Percentiles rank a stretch among this genome's conserved stretches.
Evolutionary conservation across 768 basidiomycete species (phyloP).

Genomic region (Melanogaster broomeanus): DNA sequence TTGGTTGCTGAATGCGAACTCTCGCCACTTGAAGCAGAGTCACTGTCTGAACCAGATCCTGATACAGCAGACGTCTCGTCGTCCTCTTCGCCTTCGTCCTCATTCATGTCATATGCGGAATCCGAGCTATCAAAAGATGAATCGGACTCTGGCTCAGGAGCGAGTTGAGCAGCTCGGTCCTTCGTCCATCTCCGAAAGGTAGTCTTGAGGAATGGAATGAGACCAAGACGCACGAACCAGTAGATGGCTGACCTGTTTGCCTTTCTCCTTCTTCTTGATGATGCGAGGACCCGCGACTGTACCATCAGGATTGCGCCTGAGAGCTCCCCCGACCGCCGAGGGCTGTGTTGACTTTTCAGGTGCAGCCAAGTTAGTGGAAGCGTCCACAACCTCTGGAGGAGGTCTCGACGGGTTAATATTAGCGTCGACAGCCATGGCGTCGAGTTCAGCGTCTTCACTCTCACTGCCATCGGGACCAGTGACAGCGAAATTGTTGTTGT

Average conservation of each 20-base stretch:
- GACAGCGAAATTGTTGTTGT: constrained; percentile 29
- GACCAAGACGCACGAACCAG: constrained; percentile 3
- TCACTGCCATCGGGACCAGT: constrained; percentile 24
- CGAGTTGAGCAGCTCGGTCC: constrained; percentile 28
- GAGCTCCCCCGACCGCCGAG: constrained; percentile 56
- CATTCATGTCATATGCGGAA: constrained; percentile 59
- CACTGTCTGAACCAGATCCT: constrained; percentile 16
- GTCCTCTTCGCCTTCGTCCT: constrained; percentile 22
- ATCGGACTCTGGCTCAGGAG: constrained; percentile 43
- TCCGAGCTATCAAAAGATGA: constrained; percentile 79
- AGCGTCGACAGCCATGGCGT: constrained; percentile 26
- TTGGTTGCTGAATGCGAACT: constrained; percentile 17
- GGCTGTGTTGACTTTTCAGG: constrained; percentile 16
- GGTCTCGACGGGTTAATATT: constrained; percentile 10
- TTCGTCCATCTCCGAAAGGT: constrained; percentile 55
- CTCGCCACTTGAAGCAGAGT: constrained; percentile 17
- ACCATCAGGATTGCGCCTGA: constrained; percentile 69
- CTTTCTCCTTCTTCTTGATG: constrained; percentile 44
- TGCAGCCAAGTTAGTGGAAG: constrained; percentile 6
- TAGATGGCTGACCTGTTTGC: constrained; percentile 42
- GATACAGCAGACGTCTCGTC: constrained; percentile 9
- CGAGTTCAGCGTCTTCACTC: constrained; percentile 36
- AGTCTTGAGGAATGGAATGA: constrained; percentile 26
- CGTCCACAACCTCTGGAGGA: constrained; percentile 12
- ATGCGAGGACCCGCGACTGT: constrained; percentile 49